Evolutionary conservation across 345 rosid genomes (phyloP), one percentile per base, ranked within the genome.

Genomic region (Syzygium aromaticum): DNA sequence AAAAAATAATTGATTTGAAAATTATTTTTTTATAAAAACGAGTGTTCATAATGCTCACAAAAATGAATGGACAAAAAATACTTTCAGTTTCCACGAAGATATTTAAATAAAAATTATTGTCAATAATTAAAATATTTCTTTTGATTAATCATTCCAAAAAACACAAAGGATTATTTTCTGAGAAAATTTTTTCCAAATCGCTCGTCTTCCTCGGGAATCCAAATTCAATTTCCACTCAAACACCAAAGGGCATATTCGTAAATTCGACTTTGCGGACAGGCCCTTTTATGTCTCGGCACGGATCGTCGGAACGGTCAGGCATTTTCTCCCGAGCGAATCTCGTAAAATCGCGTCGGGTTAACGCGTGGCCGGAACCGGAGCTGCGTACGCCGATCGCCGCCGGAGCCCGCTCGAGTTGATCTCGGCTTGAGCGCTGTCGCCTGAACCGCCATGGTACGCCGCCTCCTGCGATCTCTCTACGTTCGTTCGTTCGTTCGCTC

Each of bases 21-120:
- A 27, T 11, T 61, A 12, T 61, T 13, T 27, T 59, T 1, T 7
- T 61, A 2, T n/a, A 6, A 61, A n/a, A 61, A 6, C 0, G 6
- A 61, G 0, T 3, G 0, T 6, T n/a, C 0, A 0, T 2, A n/a
- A 5, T 0, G 1, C 4, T 61, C 12, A 25, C 11, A 59, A 25
- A 25, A 27, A 59, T 27, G 3, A 0, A 61, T 6, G 5, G 5
- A n/a, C 12, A 9, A 6, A 13, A n/a, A 27, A 13, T 13, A 3
- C 46, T 6, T 52, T 13, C 5, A 27, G 0, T 27, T 12, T 0
- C 3, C 12, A 51, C 2, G 11, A 51, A 11, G 12, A 51, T 51
- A 2, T 8, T 51, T 51, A 51, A 11, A 51, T 2, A 51, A 7
- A 51, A 51, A 11, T 51, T 51, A 51, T 51, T 51, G 12, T 51